phyloP scores from a whole-genome alignment of 1,284 basidiomycete genomes.

The Moniliella sp. region DNA sequence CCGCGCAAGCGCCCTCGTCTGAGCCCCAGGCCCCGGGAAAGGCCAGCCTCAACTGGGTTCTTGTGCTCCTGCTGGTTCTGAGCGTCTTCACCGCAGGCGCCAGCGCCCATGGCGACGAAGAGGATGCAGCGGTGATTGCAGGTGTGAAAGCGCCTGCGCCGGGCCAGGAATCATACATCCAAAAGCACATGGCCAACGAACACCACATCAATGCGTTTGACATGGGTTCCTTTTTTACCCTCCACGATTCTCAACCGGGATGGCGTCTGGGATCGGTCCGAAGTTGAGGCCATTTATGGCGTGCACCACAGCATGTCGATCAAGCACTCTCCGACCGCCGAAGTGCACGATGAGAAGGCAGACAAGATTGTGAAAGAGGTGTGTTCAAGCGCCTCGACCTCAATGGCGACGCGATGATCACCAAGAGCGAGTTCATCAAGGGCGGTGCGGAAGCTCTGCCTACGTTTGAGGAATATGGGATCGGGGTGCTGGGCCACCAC shows the following conservation, averaged over 20 bases:
- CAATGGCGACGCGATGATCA: constrained; percentile 55
- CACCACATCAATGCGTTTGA: constrained; percentile 34
- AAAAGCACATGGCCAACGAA: constrained; percentile 31
- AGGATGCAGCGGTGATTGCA: constrained; percentile 9
- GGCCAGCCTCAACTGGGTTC: constrained; percentile 7
- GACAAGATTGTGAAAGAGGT: constrained; percentile 58
- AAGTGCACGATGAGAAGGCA: constrained; percentile 63
- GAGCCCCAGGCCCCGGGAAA: too few relatives aligned
- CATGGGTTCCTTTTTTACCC: constrained; percentile 42
- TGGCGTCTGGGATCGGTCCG: constrained; percentile 34
- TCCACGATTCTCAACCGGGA: constrained; percentile 68
- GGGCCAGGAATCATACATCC: constrained; percentile 14
- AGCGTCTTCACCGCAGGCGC: constrained; percentile 6
- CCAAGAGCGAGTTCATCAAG: constrained; percentile 55
- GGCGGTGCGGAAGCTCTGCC: constrained; percentile 59
- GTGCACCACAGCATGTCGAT: constrained; percentile 82
- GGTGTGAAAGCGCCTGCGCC: constrained; percentile 7
- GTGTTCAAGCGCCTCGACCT: constrained; percentile 53
- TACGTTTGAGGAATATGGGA: constrained; percentile 43
- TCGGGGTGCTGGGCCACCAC: constrained; percentile 60
- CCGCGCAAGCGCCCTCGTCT: too few relatives aligned
- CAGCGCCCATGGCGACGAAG: constrained; percentile 8
- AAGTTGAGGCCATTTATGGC: constrained; percentile 42
- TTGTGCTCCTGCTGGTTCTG: constrained; percentile 4
- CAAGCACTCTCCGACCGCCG: constrained; percentile 56